These are phyloP conservation scores for Adansonia rubrostipa DNA, from an alignment of 441 rosid genomes.

Conservation along the genomic window DNA sequence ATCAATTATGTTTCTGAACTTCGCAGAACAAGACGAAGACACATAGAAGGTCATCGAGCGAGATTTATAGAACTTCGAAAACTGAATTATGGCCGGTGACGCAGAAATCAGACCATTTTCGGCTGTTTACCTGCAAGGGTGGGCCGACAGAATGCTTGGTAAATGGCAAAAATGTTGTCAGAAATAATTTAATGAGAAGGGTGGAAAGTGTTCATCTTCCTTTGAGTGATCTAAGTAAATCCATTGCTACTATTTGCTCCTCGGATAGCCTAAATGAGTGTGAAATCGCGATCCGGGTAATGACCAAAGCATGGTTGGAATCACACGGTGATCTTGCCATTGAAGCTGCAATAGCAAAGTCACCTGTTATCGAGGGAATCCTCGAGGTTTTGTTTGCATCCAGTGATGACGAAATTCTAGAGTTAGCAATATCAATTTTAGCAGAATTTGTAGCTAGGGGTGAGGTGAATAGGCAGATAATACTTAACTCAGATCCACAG, in stretches of 20 bases:
- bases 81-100: slow-evolving; percentile 33
- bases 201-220: slow-evolving; percentile 26
- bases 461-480: slow-evolving; percentile 39
- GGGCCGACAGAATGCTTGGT: slow-evolving; percentile 43
- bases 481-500: slow-evolving; percentile 54
- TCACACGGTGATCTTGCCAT: slow-evolving; percentile 41
- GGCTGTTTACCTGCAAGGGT: slow-evolving; percentile 47
- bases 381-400: slow-evolving; percentile 59
- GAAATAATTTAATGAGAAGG: slow-evolving; percentile 28
- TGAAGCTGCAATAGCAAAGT: slow-evolving; percentile 46
- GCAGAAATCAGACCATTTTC: slow-evolving; percentile 35
- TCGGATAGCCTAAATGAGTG: slow-evolving; percentile 50
- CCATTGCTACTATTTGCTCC: slow-evolving; percentile 43
- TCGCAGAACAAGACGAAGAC: slow-evolving; percentile 39
- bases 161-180: slow-evolving; percentile 28
- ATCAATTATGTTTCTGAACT: slow-evolving; percentile 18
- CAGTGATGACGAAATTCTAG: slow-evolving; percentile 55
- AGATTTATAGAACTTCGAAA: slow-evolving; percentile 26
- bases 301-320: slow-evolving; percentile 53
- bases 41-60: slow-evolving; percentile 37
- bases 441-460: slow-evolving; percentile 48
- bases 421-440: slow-evolving; percentile 50
- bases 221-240: slow-evolving; percentile 42
- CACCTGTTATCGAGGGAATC: slow-evolving; percentile 51
- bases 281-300: slow-evolving; percentile 47